Conservation (phyloP, 1,284 basidiomycete species). For the Tremellales sp. region DNA sequence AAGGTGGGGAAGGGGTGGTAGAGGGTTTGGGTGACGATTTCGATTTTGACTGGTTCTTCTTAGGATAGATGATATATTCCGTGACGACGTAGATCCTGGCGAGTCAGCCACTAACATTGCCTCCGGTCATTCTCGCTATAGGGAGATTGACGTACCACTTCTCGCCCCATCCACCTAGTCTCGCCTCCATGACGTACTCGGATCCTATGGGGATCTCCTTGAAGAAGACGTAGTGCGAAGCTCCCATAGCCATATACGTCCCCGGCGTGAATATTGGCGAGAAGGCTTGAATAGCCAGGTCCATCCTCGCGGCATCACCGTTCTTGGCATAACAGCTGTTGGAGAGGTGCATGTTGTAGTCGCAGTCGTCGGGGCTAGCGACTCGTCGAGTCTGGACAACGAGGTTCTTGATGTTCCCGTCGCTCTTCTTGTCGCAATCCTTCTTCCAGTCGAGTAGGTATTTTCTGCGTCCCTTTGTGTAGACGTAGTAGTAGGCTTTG, state of each 20-base stretch:
- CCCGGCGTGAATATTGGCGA: conserved; percentile 62
- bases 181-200: conserved; percentile 65
- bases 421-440: conserved; percentile 13
- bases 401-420: conserved; percentile 26
- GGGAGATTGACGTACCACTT: conserved; percentile 63
- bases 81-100: conserved; percentile 60
- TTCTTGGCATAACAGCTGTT: conserved; percentile 50
- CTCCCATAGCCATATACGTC: conserved; percentile 67
- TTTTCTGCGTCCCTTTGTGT: conserved; percentile 21
- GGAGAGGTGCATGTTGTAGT: conserved; percentile 47
- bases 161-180: conserved; percentile 68
- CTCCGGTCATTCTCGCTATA: background rate
- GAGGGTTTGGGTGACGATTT: background rate
- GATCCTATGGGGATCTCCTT: conserved; percentile 72
- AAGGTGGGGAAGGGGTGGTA: conserved; percentile 1
- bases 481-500: conserved; percentile 26
- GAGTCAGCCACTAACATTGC: background rate
- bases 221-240: conserved; percentile 67
- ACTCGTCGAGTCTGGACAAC: conserved; percentile 23
- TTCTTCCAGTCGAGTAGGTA: conserved; percentile 32
- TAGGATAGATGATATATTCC: conserved; percentile 63
- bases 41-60: conserved; percentile 26
- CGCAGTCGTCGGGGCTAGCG: conserved; percentile 46
- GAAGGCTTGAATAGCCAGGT: conserved; percentile 54
- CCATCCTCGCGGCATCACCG: conserved; percentile 55